Conservation (phyloP, 805 yeast species). For the Brettanomyces bruxellensis region DNA sequence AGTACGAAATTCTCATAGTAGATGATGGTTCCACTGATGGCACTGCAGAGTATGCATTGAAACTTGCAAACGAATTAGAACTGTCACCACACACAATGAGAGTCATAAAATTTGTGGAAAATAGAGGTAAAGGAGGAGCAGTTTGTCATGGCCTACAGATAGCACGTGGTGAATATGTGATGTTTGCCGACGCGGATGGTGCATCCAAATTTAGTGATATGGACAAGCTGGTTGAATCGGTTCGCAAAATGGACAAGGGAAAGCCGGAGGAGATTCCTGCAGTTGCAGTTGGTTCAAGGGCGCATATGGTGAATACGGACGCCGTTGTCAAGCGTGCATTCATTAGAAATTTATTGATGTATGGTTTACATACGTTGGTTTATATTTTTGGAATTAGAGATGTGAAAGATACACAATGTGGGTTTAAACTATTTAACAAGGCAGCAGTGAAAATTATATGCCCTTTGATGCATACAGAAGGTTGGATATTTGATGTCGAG, state of each 20-base stretch:
- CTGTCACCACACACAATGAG: slow-evolving; percentile 53
- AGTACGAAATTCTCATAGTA: slow-evolving; percentile 74
- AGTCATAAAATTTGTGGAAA: slow-evolving; percentile 59
- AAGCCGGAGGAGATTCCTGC: slow-evolving; percentile 32
- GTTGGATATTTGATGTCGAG: slow-evolving; percentile 98
- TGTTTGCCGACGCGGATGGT: slow-evolving; percentile 98
- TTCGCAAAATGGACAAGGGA: slow-evolving; percentile 22
- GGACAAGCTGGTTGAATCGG: slow-evolving; percentile 35
- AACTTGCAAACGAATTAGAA: slow-evolving; percentile 41
- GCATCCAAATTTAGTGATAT: slow-evolving; percentile 79
- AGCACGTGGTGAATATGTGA: slow-evolving; percentile 59
- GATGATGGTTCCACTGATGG: slow-evolving; percentile 90
- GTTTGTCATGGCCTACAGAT: slow-evolving; percentile 86
- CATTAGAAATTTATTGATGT: slow-evolving; percentile 85
- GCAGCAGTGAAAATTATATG: slow-evolving; percentile 57
- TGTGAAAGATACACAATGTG: slow-evolving; percentile 93
- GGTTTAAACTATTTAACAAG: slow-evolving; percentile 84
- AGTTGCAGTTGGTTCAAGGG: slow-evolving; percentile 85
- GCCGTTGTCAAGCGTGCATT: slow-evolving; percentile 93
- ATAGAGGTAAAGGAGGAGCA: slow-evolving; percentile 96
- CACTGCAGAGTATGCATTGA: slow-evolving; percentile 63
- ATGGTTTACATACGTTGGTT: slow-evolving; percentile 79
- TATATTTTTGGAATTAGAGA: slow-evolving; percentile 81
- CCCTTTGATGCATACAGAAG: slow-evolving; percentile 90
- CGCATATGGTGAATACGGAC: slow-evolving; percentile 92